phyloP scores from a whole-genome alignment of 495 filamentous ascomycete genomes.

The Hypoxylon crocopeplum region DNA sequence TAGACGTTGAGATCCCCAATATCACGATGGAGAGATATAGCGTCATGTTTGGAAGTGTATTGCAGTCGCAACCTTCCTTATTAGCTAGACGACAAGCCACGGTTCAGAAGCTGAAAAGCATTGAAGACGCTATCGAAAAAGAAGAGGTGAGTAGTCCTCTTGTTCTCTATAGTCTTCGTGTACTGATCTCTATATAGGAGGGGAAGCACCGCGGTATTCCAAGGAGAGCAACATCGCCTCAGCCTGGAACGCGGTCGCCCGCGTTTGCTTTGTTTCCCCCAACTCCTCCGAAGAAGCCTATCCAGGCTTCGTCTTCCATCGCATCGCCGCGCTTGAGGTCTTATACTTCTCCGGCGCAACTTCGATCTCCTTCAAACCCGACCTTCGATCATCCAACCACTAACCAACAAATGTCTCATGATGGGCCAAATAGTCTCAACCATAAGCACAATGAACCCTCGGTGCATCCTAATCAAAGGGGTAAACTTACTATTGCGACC shows the following conservation, averaged over 20 bases:
- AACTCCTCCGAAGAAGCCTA: constrained; percentile 51
- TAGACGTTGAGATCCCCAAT: constrained; percentile 83
- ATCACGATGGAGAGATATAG: constrained; percentile 88
- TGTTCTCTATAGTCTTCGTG: not conserved
- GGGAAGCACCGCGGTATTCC: constrained; percentile 33
- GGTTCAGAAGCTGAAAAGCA: constrained; percentile 65
- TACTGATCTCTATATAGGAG: constrained; percentile 23
- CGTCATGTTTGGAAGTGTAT: constrained; percentile 87
- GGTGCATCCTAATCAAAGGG: constrained; percentile 22
- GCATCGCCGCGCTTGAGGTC: constrained; percentile 60
- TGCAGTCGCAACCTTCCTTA: constrained; percentile 61
- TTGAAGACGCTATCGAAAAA: constrained; percentile 52
- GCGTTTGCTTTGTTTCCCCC: constrained; percentile 70
- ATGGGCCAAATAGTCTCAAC: not conserved
- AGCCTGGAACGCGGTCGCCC: constrained; percentile 59
- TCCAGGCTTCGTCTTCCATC: constrained; percentile 36
- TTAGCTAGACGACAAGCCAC: constrained; percentile 74
- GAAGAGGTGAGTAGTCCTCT: constrained; percentile 34
- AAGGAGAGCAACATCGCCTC: constrained; percentile 67
- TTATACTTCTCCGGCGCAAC: constrained; percentile 63
- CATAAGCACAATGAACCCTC: constrained; percentile 13
- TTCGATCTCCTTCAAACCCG: constrained; percentile 51
- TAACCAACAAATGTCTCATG: constrained; percentile 4
- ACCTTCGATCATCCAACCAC: constrained; percentile 35
- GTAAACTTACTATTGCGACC: constrained; percentile 34